A percentile compares a stretch with the other conserved stretches of the same genome.
Conservation (phyloP, 2,329 filamentous ascomycete species). For the Botrytis byssoidea region DNA sequence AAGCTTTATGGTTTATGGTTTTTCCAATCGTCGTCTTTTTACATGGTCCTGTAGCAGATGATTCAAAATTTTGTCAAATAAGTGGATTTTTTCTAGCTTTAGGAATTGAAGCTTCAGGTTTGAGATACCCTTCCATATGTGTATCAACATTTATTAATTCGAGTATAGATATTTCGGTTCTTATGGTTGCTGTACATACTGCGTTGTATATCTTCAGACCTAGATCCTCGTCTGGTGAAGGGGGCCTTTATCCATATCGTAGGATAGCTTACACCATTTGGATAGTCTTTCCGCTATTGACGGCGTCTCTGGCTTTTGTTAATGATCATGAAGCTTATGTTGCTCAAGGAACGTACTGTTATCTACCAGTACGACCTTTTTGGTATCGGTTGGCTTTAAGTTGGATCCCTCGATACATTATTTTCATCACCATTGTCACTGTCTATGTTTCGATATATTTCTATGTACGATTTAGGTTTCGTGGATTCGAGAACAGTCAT, state of each 20-base stretch:
- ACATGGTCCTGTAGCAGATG: conserved; percentile 49
- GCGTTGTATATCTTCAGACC: conserved; percentile 69
- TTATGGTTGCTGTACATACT: conserved; percentile 72
- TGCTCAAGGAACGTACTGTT: conserved; percentile 66
- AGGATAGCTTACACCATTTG: conserved; percentile 57
- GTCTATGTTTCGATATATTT: conserved; percentile 70
- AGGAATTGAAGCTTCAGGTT: conserved; percentile 64
- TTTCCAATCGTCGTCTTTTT: conserved; percentile 60
- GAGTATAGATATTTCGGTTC: conserved; percentile 60
- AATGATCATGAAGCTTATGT: conserved; percentile 55
- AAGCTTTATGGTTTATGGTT: conserved; percentile 66
- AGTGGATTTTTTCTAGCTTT: conserved; percentile 66
- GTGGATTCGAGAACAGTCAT: conserved; percentile 31
- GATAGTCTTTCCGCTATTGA: conserved; percentile 56
- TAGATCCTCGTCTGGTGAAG: conserved; percentile 47
- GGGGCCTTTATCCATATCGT: conserved; percentile 68
- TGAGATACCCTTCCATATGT: conserved; percentile 22
- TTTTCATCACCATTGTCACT: conserved; percentile 61
- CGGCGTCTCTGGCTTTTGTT: conserved; percentile 63
- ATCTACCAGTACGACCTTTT: conserved; percentile 61
- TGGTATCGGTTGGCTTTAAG: conserved; percentile 69
- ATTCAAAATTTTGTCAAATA: conserved; percentile 61
- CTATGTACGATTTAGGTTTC: conserved; percentile 52
- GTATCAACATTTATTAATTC: background rate
- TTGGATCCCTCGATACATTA: conserved; percentile 73